Evolutionary conservation across 2,329 filamentous ascomycete genomes (phyloP).

Genomic region (Cryphonectria parasitica): DNA sequence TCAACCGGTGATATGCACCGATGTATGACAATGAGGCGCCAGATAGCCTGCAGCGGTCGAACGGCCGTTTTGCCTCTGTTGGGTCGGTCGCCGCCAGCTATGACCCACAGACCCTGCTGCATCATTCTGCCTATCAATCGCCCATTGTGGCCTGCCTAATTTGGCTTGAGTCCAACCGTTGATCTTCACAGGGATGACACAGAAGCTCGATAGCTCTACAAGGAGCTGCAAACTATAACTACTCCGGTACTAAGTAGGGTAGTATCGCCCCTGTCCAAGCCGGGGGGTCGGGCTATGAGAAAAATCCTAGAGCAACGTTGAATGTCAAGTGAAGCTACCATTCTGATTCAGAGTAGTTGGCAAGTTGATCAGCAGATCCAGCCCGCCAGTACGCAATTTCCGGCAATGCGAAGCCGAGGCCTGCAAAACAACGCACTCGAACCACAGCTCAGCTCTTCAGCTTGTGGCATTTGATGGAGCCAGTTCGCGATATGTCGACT

Average conservation of each 20-base stretch:
- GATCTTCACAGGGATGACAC: not conserved
- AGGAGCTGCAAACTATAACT: not conserved
- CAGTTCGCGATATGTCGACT: no score
- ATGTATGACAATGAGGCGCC: not conserved
- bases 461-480: no score
- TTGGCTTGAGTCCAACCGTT: not conserved
- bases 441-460: no score
- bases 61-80: not conserved
- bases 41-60: not conserved
- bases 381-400: no score
- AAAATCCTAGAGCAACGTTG: not conserved
- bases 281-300: not conserved
- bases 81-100: not conserved
- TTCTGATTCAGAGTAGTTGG: no score
- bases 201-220: not conserved
- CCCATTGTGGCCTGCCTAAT: slow-evolving; percentile 1
- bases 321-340: no score
- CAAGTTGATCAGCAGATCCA: no score
- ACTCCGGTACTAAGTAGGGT: not conserved
- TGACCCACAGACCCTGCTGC: not conserved
- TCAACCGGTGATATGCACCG: not conserved
- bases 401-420: no score
- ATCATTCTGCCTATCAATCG: not conserved
- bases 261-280: not conserved
- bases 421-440: no score